Conservation (phyloP, 2,329 filamentous ascomycete genomes). For the Pseudocercospora cruenta region DNA sequence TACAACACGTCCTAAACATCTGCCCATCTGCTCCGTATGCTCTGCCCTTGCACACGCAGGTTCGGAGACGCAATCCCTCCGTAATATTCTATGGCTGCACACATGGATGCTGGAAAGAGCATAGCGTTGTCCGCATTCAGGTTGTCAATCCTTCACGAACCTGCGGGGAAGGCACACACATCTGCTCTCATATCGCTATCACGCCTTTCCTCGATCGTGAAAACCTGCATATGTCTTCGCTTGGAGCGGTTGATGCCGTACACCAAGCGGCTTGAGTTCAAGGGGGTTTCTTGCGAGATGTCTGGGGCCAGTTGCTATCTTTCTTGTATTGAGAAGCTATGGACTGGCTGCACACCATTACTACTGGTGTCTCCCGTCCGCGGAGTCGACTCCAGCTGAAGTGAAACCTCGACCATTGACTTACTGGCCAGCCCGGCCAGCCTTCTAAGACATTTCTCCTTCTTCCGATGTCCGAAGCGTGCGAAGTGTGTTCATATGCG, state of each 20-base stretch:
- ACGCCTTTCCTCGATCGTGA: neutral
- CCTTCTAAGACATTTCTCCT: neutral
- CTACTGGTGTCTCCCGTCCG: neutral
- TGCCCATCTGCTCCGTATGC: neutral
- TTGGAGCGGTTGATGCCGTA: neutral
- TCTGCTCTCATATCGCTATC: neutral
- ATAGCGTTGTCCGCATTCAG: conserved; percentile 4
- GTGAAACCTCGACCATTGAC: neutral
- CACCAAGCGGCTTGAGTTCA: neutral
- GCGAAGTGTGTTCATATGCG: neutral
- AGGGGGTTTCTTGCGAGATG: neutral
- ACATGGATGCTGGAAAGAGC: neutral
- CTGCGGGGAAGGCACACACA: conserved; percentile 4
- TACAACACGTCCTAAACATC: neutral
- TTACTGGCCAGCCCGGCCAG: neutral
- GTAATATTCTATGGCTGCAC: neutral
- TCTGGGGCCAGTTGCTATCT: neutral
- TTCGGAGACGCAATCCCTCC: neutral
- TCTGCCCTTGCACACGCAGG: neutral
- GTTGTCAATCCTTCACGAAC: conserved; percentile 4
- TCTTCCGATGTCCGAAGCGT: neutral
- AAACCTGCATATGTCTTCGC: neutral
- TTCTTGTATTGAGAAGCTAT: neutral
- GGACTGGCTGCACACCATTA: neutral
- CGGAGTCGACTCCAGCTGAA: neutral